A percentile compares a stretch with the other conserved stretches of the same genome.
phyloP scores from a whole-genome alignment of 768 basidiomycete species.

The Mycena haematopus region DNA sequence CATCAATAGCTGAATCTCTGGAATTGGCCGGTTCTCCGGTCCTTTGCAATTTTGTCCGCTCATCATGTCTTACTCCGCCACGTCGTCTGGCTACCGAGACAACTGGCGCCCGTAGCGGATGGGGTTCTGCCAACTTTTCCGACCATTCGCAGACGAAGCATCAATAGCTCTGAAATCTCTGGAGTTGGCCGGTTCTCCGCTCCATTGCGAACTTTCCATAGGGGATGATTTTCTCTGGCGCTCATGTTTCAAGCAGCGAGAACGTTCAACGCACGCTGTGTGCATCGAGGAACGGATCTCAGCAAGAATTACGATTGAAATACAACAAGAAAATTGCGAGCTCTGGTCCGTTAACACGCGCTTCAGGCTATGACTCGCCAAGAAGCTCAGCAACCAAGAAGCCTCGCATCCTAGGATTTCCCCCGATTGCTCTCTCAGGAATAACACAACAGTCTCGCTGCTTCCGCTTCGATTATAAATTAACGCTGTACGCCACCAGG shows the following conservation, averaged over 20 bases:
- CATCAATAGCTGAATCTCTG: no score
- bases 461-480: slow-evolving; percentile 13
- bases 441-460: neutral
- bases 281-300: neutral
- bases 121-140: no score
- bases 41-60: no score
- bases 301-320: neutral
- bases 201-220: no score
- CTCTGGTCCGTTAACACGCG: neutral
- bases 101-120: no score
- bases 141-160: no score
- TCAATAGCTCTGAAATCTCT: no score
- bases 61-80: no score
- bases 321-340: neutral
- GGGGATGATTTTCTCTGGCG: neutral
- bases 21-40: no score
- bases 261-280: no score
- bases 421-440: neutral
- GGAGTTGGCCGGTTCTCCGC: no score
- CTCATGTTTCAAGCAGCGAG: neutral
- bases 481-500: slow-evolving; percentile 1
- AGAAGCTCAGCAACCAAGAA: neutral
- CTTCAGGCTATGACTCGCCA: neutral
- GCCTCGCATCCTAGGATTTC: neutral
- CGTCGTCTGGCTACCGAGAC: no score